phyloP scores from a whole-genome alignment of 306 rosid species.

The Canavalia ensiformis region DNA sequence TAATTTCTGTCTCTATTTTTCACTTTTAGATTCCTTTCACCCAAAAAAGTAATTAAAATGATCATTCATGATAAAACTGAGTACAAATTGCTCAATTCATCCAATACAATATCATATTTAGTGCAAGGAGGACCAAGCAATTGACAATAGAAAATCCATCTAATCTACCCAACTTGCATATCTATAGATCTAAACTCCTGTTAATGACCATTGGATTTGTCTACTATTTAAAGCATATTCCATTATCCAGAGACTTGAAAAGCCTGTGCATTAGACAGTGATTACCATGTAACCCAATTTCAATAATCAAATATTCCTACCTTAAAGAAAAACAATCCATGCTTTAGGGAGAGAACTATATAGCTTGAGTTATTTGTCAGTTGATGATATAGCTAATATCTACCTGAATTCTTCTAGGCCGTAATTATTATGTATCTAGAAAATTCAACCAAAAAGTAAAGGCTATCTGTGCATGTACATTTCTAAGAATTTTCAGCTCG shows the following conservation, averaged over 20 bases:
- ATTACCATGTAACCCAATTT: constrained; percentile 2
- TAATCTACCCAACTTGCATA: constrained; percentile 12
- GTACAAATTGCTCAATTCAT: background rate
- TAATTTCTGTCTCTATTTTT: constrained; percentile 6
- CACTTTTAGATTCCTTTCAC: background rate
- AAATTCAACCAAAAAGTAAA: background rate
- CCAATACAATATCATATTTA: constrained; percentile 10
- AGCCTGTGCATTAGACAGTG: background rate
- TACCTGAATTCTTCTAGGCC: background rate
- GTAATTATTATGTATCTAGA: background rate
- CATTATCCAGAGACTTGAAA: constrained; percentile 28
- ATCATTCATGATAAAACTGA: constrained; percentile 24
- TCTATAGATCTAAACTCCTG: background rate
- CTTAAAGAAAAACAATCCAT: constrained; percentile 13
- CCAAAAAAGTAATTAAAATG: background rate
- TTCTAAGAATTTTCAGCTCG: background rate
- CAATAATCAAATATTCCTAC: background rate
- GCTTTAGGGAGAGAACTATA: constrained; percentile 4
- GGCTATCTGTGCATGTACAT: background rate
- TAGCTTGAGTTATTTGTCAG: background rate
- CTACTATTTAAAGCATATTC: background rate
- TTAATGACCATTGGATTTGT: background rate
- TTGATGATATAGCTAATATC: constrained; percentile 4
- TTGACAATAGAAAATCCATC: background rate
- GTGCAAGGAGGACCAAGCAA: constrained; percentile 26